Evolutionary conservation across 352 stramenopile species (phyloP).

Genomic region (Thalassiosira livingstoniorum): DNA sequence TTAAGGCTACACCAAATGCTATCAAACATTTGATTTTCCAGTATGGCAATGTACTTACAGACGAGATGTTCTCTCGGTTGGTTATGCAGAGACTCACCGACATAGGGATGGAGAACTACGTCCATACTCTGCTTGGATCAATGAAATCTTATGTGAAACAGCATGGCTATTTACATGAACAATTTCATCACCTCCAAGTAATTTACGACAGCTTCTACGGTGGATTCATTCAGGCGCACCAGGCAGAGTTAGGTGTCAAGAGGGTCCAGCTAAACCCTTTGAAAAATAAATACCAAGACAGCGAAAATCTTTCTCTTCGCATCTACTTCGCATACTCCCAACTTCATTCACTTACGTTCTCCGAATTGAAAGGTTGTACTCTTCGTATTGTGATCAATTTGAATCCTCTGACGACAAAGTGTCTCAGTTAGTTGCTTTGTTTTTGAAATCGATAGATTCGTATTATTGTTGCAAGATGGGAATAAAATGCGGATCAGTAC

Average conservation of each 20-base stretch:
- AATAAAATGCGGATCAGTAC: neutral
- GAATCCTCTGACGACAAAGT: neutral
- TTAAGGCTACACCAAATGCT: neutral
- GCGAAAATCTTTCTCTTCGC: constrained; percentile 18
- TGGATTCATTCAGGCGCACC: constrained; percentile 10
- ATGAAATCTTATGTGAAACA: neutral
- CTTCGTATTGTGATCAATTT: neutral
- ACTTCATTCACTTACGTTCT: too few species aligned
- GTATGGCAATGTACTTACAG: constrained; percentile 12
- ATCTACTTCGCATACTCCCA: neutral
- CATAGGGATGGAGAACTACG: constrained; percentile 9
- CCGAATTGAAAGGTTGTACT: neutral
- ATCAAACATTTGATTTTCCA: neutral
- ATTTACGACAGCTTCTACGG: constrained; percentile 26
- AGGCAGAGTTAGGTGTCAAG: neutral
- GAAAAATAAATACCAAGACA: neutral
- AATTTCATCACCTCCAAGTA: constrained; percentile 13
- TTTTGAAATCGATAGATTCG: constrained; percentile 5
- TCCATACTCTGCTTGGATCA: neutral
- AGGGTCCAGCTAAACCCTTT: constrained; percentile 13
- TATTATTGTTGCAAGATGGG: neutral
- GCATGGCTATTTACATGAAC: constrained; percentile 33
- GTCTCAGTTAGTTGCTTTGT: neutral
- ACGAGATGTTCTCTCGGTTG: neutral
- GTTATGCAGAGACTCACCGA: neutral